phyloP scores from a whole-genome alignment of 148 eudicot species.

The Vaccinium myrtillus region DNA sequence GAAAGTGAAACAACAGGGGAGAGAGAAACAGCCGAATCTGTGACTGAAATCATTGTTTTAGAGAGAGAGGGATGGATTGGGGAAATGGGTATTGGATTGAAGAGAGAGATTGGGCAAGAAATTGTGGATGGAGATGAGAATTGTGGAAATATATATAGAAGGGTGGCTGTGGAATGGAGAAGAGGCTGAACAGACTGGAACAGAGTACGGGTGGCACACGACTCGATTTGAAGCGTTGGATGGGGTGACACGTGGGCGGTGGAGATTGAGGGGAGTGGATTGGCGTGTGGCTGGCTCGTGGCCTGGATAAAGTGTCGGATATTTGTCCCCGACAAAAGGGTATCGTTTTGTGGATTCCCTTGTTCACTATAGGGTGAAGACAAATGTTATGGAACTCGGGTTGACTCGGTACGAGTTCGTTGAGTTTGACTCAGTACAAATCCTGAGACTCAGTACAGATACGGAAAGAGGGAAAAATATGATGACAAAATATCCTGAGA shows the following conservation, averaged over 20 bases:
- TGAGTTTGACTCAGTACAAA: too few species aligned
- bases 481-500: too few species aligned
- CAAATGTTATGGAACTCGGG: too few species aligned
- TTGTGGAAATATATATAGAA: too few species aligned
- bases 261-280: constrained; percentile 23
- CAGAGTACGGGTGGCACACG: constrained; percentile 18
- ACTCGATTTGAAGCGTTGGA: constrained; percentile 28
- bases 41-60: constrained; percentile 9
- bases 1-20: constrained; percentile 2
- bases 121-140: not conserved
- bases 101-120: not conserved
- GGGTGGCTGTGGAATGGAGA: constrained; percentile 8
- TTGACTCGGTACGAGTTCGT: too few species aligned
- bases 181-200: not conserved
- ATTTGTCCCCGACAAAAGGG: constrained; percentile 29
- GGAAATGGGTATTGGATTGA: not conserved
- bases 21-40: constrained; percentile 9
- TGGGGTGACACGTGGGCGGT: constrained; percentile 38
- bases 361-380: too few species aligned
- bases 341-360: too few species aligned
- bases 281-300: constrained; percentile 90
- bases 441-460: too few species aligned
- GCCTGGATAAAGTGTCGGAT: constrained; percentile 26
- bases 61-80: not conserved
- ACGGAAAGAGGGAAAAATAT: too few species aligned